Evolutionary conservation across 306 rosid genomes (phyloP).

Genomic region (Ormosia emarginata): DNA sequence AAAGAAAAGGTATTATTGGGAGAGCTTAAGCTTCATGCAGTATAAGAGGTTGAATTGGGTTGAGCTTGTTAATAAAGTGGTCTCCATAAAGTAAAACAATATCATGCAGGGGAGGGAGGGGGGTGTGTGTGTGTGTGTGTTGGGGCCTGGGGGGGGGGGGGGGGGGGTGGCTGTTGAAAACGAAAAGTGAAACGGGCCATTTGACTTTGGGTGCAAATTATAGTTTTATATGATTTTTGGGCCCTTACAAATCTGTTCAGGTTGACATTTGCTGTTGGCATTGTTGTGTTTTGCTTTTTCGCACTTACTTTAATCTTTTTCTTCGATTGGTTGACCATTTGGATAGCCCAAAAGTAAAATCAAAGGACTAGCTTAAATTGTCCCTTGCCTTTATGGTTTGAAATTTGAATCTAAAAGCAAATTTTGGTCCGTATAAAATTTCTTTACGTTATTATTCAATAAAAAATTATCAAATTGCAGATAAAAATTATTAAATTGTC

Average conservation of each 20-base stretch:
- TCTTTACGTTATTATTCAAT: no score
- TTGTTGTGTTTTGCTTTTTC: background rate
- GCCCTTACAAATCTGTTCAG: background rate
- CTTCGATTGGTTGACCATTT: background rate
- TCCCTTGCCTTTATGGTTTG: background rate
- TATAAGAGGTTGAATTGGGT: background rate
- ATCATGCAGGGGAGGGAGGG: background rate
- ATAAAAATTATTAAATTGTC: no score
- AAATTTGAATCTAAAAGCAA: background rate
- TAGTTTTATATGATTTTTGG: slow-evolving; percentile 6
- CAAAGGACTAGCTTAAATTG: background rate
- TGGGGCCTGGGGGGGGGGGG: no score
- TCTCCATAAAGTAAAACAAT: background rate
- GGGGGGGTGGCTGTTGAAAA: background rate
- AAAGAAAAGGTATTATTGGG: no score
- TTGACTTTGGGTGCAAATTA: background rate
- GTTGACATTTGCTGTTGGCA: slow-evolving; percentile 23
- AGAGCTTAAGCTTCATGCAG: no score
- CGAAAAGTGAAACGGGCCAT: slow-evolving; percentile 11
- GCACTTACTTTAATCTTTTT: background rate
- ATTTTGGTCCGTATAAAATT: no score
- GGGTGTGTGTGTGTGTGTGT: no score
- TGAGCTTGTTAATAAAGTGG: background rate
- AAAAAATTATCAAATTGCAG: no score
- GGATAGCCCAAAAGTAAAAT: background rate